These are phyloP conservation scores for Meredithiella fracta DNA, from an alignment of 2,329 filamentous ascomycete genomes.

Conservation along the genomic window DNA sequence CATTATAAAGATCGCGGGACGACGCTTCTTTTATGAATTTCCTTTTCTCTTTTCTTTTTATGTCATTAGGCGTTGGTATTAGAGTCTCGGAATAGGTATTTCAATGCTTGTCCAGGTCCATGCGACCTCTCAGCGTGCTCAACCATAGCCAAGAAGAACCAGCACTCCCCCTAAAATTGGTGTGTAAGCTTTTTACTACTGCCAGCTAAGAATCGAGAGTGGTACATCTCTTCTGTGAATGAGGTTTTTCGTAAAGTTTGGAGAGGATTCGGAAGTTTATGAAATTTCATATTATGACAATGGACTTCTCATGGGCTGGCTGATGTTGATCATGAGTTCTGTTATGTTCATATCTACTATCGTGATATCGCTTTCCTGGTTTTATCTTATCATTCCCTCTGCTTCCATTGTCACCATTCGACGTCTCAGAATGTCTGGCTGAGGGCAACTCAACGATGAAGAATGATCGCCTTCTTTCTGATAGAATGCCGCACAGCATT, in stretches of 20 bases:
- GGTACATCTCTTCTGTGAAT: conserved; percentile 14
- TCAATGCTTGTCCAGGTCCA: conserved; percentile 88
- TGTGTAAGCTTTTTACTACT: conserved; percentile 34
- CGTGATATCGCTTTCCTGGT: no score
- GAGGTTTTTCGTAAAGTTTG: neutral
- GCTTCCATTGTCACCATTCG: conserved; percentile 7
- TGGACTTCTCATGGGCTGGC: neutral
- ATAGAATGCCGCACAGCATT: conserved; percentile 87
- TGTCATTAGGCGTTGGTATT: conserved; percentile 81
- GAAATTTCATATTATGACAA: neutral
- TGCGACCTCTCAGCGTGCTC: conserved; percentile 84
- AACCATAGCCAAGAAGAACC: conserved; percentile 81
- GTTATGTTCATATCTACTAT: no score
- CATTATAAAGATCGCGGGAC: conserved; percentile 9
- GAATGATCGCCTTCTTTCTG: conserved; percentile 59
- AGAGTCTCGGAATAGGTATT: conserved; percentile 95
- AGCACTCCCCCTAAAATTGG: conserved; percentile 50
- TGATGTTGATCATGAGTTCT: no score
- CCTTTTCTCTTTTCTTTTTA: conserved; percentile 43
- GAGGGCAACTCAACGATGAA: conserved; percentile 69
- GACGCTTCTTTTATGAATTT: conserved; percentile 10
- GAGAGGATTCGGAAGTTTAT: neutral
- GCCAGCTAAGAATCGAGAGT: conserved; percentile 20
- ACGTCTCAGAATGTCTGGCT: conserved; percentile 53
- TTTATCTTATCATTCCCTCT: conserved; percentile 1